Conservation (phyloP, 2,329 filamentous ascomycete species). For the Dactylonectria estremocensis region DNA sequence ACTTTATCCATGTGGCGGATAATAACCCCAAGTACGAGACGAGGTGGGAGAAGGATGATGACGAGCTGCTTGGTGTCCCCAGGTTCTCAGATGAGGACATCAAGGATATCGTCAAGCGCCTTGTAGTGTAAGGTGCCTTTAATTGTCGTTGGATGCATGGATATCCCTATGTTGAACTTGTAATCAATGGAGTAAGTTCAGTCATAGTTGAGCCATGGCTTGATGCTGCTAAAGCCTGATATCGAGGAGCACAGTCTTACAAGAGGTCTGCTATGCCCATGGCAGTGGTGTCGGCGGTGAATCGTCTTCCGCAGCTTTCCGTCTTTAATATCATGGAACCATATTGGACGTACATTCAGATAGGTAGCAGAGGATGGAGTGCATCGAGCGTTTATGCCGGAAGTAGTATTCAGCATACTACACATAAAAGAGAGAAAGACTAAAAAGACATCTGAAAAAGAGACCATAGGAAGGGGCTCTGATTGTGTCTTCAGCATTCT, state of each 20-base stretch:
- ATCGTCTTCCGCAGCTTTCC: not conserved
- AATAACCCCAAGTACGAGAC: not conserved
- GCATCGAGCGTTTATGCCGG: not conserved
- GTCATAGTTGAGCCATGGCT: not conserved
- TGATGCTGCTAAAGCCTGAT: not conserved
- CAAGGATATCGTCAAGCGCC: not conserved
- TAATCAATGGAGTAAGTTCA: not conserved
- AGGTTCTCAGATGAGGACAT: not conserved
- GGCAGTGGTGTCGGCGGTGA: not conserved
- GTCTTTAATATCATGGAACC: constrained; percentile 1
- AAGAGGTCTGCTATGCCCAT: not conserved
- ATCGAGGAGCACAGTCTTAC: not conserved
- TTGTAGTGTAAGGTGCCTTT: not conserved
- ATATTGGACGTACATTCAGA: not conserved
- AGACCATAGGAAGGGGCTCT: not conserved
- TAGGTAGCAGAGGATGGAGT: not conserved
- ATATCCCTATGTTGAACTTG: not conserved
- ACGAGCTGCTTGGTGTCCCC: not conserved
- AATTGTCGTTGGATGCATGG: not conserved
- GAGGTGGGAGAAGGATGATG: not conserved
- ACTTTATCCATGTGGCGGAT: not conserved
- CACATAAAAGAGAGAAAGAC: constrained; percentile 1
- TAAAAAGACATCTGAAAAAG: not conserved
- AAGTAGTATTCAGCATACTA: constrained; percentile 1
- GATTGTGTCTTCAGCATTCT: not conserved